A percentile compares a stretch with the other conserved stretches of the same genome.
These are phyloP conservation scores for Ustilago curta DNA, from an alignment of 1,284 basidiomycete genomes.

Conservation along the genomic window DNA sequence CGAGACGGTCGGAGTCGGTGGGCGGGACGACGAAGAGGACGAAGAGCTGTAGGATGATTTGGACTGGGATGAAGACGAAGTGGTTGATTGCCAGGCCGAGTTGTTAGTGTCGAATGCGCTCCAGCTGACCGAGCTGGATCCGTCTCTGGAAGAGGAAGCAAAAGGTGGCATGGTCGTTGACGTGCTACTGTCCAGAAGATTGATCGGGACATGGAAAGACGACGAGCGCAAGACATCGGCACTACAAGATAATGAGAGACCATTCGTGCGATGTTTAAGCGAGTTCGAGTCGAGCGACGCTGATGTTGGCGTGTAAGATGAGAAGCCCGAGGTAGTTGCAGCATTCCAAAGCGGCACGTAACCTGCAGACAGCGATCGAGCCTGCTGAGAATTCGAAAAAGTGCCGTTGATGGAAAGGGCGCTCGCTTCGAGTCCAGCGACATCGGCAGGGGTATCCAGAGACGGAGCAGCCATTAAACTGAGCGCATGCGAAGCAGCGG, in stretches of 20 bases:
- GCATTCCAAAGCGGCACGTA: conserved; percentile 38
- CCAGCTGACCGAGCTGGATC: conserved; percentile 8
- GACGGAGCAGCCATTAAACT: not conserved
- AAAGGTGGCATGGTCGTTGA: conserved; percentile 2
- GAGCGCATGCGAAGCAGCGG: conserved; percentile 29
- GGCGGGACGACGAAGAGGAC: conserved; percentile 32
- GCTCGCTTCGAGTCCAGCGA: conserved; percentile 7
- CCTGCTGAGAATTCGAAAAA: not conserved
- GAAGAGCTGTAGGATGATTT: conserved; percentile 30
- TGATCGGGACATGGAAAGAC: conserved; percentile 16
- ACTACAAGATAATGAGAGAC: conserved; percentile 8
- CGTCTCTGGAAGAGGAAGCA: not conserved
- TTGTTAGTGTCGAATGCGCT: conserved; percentile 9
- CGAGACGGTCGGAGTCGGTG: conserved; percentile 30
- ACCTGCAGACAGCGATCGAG: not conserved
- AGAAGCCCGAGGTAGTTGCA: conserved; percentile 6
- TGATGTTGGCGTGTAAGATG: not conserved
- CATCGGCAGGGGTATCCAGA: conserved; percentile 2
- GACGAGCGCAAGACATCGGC: not conserved
- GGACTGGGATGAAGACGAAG: conserved; percentile 25
- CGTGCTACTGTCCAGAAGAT: conserved; percentile 10
- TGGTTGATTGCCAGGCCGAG: conserved; percentile 21
- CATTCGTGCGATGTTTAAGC: conserved; percentile 8
- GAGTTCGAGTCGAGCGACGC: not conserved
- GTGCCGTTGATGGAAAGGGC: not conserved